Conservation (phyloP, 2,329 filamentous ascomycete species). For the Aspergillus fumigatiaffinis region DNA sequence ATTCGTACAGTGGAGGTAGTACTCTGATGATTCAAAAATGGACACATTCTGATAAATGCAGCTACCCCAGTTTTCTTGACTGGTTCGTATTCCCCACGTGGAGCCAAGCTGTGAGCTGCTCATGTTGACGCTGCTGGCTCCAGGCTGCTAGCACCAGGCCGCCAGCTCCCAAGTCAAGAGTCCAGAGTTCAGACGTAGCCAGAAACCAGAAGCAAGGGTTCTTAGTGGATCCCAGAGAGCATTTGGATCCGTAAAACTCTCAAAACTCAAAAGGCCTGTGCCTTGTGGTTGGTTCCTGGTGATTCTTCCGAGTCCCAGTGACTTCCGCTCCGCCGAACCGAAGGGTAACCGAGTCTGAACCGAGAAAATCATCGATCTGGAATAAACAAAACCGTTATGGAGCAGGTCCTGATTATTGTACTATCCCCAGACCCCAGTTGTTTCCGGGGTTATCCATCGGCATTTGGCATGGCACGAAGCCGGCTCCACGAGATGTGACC, state of each 20-base stretch:
- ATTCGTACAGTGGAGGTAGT: too few species aligned
- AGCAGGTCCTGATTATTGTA: neutral
- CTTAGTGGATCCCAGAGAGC: neutral
- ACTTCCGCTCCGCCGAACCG: conserved; percentile 19
- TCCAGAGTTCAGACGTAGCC: neutral
- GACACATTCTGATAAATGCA: too few species aligned
- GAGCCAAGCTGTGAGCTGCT: neutral
- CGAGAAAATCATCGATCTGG: neutral
- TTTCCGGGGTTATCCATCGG: neutral
- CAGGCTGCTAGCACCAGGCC: too few species aligned
- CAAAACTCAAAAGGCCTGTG: neutral
- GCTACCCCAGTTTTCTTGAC: neutral
- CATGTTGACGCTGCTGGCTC: too few species aligned
- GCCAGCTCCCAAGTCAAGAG: too few species aligned
- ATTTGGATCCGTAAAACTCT: neutral
- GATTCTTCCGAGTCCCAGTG: neutral
- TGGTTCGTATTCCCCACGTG: neutral
- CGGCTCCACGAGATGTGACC: neutral
- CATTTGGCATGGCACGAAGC: neutral
- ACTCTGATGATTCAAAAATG: too few species aligned
- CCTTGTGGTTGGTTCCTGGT: neutral
- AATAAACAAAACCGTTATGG: neutral
- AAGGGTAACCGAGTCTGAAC: neutral
- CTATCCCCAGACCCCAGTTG: neutral
- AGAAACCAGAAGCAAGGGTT: neutral